Percentiles rank a stretch among this genome's conserved stretches.
phyloP scores from a whole-genome alignment of 78 protist genomes.

The Monocercomonoides exilis region DNA sequence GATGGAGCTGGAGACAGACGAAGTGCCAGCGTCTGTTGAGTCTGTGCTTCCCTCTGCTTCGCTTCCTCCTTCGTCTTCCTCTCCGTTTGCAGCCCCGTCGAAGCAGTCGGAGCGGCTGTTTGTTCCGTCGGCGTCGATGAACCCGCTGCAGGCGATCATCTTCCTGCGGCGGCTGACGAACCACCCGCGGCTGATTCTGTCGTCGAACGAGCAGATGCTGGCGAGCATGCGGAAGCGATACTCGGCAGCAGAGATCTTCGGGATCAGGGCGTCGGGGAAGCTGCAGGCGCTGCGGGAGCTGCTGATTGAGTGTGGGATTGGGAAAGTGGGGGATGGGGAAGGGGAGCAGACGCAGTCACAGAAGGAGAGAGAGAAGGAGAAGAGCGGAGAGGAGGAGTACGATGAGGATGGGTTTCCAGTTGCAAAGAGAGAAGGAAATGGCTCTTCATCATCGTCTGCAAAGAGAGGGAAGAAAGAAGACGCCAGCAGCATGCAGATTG shows the following conservation, averaged over 20 bases:
- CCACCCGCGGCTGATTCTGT: slow-evolving; percentile 75
- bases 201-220: background rate
- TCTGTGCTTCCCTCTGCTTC: background rate
- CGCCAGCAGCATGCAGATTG: background rate
- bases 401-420: background rate
- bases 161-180: slow-evolving; percentile 67
- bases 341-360: background rate
- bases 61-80: background rate
- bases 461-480: background rate
- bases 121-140: background rate
- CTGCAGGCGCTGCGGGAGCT: slow-evolving; percentile 55
- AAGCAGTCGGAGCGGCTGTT: background rate
- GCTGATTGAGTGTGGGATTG: background rate
- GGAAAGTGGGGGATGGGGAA: background rate
- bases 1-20: background rate
- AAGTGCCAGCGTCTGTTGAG: background rate
- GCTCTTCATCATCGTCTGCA: background rate
- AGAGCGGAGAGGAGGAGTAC: background rate
- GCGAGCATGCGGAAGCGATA: background rate
- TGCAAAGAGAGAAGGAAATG: background rate
- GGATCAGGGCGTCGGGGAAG: slow-evolving; percentile 50
- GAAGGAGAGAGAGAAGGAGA: too few relatives aligned
- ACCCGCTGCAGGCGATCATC: slow-evolving; percentile 56
- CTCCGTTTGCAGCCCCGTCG: background rate
- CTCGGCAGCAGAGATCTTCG: slow-evolving; percentile 22